Base-by-base conservation (phyloP, 2,329 filamentous ascomycete species). In the Keithomyces neogunnii region DNA sequence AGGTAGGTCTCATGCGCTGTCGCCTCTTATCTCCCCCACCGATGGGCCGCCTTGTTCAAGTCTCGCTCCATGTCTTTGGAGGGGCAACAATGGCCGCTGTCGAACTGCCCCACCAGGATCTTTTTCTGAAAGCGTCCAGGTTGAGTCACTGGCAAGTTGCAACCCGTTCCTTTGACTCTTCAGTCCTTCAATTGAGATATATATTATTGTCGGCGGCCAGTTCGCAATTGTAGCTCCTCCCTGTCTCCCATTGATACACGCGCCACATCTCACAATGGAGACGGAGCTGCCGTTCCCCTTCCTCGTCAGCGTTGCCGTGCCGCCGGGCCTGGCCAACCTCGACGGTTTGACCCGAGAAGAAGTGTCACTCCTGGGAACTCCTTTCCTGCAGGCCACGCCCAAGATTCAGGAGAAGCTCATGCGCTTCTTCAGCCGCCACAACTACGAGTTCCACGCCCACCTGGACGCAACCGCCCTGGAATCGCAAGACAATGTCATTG, bases 391-490 rank as follows among this genome's bases (percentile, higher is more conserved):
- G 51, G 79, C 74, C 30, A 73, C 74, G 35, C 70, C 73, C 26
- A 64, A 74, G 56, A 65, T 74, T 28, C 72, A 76, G 46, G 70
- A 72, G 13, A 70, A 74, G 59, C 65, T 77, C 39, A 63, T 69
- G 40, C 63, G 66, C 32, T 76, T 81, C 54, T 67, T 84, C 49
- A 66, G 67, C 32, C 71, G 71, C 52, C 73, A 78, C 60, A 74
- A 70, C 55, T 68, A 73, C 51, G 73, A 77, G 35, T 76, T 79
- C 56, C 73, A 77, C 57, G 80, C 88, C 57, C 90, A 87, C 66
- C 80, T 96, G 58, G 89, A 96, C 61, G 89, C 84, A 48, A 85
- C 87, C 4, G 71, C 72, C 28, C 75, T 97, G 39, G 68, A 79
- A 33, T 82, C 83, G 9, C 73, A 75, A 51, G 85, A 90, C 58